phyloP scores from a whole-genome alignment of 2,329 filamentous ascomycete species.

The Verticillium zaregamsianum region DNA sequence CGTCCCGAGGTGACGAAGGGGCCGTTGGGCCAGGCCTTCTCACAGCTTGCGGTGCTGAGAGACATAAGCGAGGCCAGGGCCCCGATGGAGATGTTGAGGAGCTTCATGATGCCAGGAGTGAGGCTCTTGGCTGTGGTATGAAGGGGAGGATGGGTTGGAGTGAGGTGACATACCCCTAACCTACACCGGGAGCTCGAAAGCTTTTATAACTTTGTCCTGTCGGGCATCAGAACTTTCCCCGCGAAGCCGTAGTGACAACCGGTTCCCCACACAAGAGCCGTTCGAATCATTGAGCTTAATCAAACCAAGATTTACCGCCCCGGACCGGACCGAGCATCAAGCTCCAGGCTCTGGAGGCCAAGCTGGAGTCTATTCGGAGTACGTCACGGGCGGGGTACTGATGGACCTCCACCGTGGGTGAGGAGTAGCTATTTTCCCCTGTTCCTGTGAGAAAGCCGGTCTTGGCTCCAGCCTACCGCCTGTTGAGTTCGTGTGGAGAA shows the following conservation, averaged over 20 bases:
- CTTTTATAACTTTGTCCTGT: neutral
- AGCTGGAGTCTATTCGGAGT: neutral
- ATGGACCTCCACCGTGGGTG: neutral
- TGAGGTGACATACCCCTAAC: neutral
- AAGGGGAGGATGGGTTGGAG: neutral
- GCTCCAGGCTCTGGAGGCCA: neutral
- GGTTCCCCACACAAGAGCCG: neutral
- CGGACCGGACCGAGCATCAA: neutral
- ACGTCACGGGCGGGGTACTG: neutral
- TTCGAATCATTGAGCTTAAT: neutral
- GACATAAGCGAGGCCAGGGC: neutral
- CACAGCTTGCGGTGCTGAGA: neutral
- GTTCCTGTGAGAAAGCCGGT: neutral
- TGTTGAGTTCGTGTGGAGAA: neutral
- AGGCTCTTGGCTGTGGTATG: neutral
- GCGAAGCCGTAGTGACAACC: neutral
- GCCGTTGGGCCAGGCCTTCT: constrained; percentile 31
- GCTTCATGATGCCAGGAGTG: constrained; percentile 21
- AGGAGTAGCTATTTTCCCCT: neutral
- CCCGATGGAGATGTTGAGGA: neutral
- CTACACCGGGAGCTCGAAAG: neutral
- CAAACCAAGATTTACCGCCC: neutral
- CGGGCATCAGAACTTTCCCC: neutral
- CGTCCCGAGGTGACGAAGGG: constrained; percentile 37
- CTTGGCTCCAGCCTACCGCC: neutral